Evolutionary conservation across 2,329 filamentous ascomycete genomes (phyloP).

Genomic region (Thermothelomyces thermophilus): DNA sequence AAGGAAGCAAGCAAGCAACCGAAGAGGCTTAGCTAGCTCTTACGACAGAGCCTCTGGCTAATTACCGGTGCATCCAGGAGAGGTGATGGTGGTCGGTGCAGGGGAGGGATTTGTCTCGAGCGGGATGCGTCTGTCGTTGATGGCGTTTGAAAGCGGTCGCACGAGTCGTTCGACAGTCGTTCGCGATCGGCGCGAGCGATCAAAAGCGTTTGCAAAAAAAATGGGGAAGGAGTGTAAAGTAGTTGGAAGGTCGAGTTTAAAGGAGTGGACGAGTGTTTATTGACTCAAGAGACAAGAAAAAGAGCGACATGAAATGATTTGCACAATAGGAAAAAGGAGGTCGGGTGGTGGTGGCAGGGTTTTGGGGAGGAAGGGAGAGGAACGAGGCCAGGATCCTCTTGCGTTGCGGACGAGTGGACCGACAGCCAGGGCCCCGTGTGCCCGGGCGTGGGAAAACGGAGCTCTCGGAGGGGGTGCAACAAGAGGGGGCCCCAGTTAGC

Average conservation of each 20-base stretch:
- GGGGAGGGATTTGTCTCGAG: constrained; percentile 1
- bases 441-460: constrained; percentile 9
- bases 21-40: constrained; percentile 29
- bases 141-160: neutral
- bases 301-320: constrained; percentile 28
- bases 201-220: constrained; percentile 7
- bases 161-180: constrained; percentile 3
- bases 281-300: constrained; percentile 16
- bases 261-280: constrained; percentile 23
- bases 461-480: constrained; percentile 9
- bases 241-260: constrained; percentile 18
- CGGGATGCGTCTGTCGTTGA: neutral
- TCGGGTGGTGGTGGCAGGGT: constrained; percentile 15
- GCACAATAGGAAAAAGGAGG: constrained; percentile 25
- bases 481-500: constrained; percentile 18
- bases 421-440: constrained; percentile 11
- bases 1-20: constrained; percentile 1
- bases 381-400: constrained; percentile 15
- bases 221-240: constrained; percentile 19
- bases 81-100: constrained; percentile 5
- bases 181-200: constrained; percentile 14
- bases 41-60: constrained; percentile 29
- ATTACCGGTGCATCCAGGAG: constrained; percentile 33
- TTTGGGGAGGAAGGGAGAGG: constrained; percentile 9
- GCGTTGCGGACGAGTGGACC: constrained; percentile 20